These are phyloP conservation scores for Hypocrella siamensis DNA, from an alignment of 2,329 filamentous ascomycete species.

Conservation along the genomic window DNA sequence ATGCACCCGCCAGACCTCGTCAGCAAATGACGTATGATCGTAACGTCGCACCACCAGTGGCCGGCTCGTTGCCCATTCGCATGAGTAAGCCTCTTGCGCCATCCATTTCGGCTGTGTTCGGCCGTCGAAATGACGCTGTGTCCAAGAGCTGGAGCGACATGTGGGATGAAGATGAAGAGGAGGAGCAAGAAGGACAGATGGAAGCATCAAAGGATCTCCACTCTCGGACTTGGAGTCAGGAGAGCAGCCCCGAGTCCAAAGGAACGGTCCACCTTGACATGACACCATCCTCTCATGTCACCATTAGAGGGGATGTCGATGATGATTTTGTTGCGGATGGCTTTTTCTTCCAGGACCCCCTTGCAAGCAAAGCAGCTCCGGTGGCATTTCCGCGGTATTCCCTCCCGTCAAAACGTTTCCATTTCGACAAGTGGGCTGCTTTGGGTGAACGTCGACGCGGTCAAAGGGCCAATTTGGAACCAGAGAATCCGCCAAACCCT, in stretches of 20 bases:
- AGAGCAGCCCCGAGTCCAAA: conserved; percentile 34
- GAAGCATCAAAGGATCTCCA: conserved; percentile 49
- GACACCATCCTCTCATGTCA: conserved; percentile 11
- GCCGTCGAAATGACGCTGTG: conserved; percentile 58
- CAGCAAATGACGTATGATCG: conserved; percentile 25
- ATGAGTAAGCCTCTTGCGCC: conserved; percentile 60
- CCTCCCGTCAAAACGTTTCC: conserved; percentile 47
- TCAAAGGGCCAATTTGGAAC: conserved; percentile 34
- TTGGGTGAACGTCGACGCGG: conserved; percentile 73
- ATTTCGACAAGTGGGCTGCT: conserved; percentile 74
- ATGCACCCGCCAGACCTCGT: conserved; percentile 64
- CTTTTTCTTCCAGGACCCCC: conserved; percentile 58
- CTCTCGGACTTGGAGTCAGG: conserved; percentile 64
- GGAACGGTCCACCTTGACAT: conserved; percentile 8
- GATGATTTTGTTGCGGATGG: conserved; percentile 52
- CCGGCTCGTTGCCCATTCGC: conserved; percentile 61
- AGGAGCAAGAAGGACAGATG: conserved; percentile 50
- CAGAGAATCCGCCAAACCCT: conserved; percentile 32
- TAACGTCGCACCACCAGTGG: conserved; percentile 38
- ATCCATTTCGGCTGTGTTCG: conserved; percentile 67
- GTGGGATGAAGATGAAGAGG: conserved; percentile 83
- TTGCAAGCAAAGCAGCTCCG: conserved; percentile 20
- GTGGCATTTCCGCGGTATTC: conserved; percentile 37
- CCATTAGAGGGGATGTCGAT: conserved; percentile 36
- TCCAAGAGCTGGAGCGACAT: conserved; percentile 99